These are phyloP conservation scores for Metarhizium sp. DNA, from an alignment of 2,329 filamentous ascomycete species.

Conservation along the genomic window DNA sequence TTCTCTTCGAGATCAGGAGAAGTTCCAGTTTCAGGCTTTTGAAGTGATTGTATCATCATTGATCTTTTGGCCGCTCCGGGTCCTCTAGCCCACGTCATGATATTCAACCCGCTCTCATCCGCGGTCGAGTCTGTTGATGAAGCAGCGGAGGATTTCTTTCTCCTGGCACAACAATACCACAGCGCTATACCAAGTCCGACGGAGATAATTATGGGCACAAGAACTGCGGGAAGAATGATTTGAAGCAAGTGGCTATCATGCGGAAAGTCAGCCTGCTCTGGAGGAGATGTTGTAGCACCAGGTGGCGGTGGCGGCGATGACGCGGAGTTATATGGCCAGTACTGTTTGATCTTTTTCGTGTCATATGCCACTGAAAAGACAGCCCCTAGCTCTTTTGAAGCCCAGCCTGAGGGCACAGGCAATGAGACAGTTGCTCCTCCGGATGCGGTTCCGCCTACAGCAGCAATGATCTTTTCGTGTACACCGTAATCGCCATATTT, in stretches of 20 bases:
- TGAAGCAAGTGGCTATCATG: neutral
- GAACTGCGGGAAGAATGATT: constrained; percentile 9
- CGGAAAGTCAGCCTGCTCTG: neutral
- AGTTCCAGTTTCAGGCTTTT: neutral
- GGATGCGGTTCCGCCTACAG: constrained; percentile 56
- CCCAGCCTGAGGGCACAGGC: constrained; percentile 52
- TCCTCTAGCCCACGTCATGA: constrained; percentile 43
- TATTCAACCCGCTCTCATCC: constrained; percentile 36
- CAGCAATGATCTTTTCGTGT: constrained; percentile 50
- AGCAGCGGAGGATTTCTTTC: constrained; percentile 20
- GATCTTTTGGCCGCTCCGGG: constrained; percentile 31
- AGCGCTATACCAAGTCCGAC: constrained; percentile 30
- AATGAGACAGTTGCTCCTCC: constrained; percentile 63
- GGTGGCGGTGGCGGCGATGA: neutral
- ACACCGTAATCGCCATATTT: constrained; percentile 59
- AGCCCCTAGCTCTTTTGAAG: constrained; percentile 32
- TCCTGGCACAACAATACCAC: constrained; percentile 42
- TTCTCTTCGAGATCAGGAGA: constrained; percentile 5
- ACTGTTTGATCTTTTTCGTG: constrained; percentile 44
- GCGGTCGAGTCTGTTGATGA: constrained; percentile 29
- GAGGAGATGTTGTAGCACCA: neutral
- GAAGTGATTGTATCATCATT: neutral
- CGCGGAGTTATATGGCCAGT: constrained; percentile 47
- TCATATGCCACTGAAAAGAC: constrained; percentile 50
- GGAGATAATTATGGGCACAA: constrained; percentile 7